A percentile compares a stretch with the other conserved stretches of the same genome.
These are phyloP conservation scores for Prosopis cineraria DNA, from an alignment of 306 rosid species.

Conservation along the genomic window DNA sequence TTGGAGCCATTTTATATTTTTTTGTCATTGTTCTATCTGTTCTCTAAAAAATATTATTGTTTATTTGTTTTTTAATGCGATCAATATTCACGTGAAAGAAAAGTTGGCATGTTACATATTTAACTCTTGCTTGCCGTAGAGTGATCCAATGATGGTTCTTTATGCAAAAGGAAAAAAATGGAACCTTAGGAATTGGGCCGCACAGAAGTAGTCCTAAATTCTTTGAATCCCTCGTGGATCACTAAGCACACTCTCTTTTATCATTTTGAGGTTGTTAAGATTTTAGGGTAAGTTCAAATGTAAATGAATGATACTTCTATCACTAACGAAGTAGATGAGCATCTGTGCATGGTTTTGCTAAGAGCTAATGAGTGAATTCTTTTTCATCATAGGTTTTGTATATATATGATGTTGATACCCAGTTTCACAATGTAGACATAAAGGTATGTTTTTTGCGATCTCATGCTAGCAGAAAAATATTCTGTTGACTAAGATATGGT, in stretches of 20 bases:
- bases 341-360: constrained; percentile 23
- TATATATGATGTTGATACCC: constrained; percentile 72
- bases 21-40: neutral
- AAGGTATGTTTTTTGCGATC: constrained; percentile 54
- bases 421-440: constrained; percentile 66
- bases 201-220: constrained; percentile 74
- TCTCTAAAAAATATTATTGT: neutral
- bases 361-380: constrained; percentile 9
- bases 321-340: constrained; percentile 20
- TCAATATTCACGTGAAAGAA: constrained; percentile 12
- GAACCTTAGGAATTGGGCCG: constrained; percentile 71
- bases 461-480: neutral
- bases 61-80: neutral
- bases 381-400: constrained; percentile 63
- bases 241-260: constrained; percentile 56
- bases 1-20: neutral
- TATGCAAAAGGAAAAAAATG: constrained; percentile 68
- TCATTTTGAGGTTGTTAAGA: constrained; percentile 77
- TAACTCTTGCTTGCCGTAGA: constrained; percentile 45
- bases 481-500: constrained; percentile 11
- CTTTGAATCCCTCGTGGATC: constrained; percentile 74
- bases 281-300: constrained; percentile 66
- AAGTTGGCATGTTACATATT: constrained; percentile 14
- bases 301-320: constrained; percentile 23
- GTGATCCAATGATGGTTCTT: constrained; percentile 74